These are phyloP conservation scores for Oenanthe sinensis DNA, from an alignment of 129 eudicot genomes.

Conservation along the genomic window DNA sequence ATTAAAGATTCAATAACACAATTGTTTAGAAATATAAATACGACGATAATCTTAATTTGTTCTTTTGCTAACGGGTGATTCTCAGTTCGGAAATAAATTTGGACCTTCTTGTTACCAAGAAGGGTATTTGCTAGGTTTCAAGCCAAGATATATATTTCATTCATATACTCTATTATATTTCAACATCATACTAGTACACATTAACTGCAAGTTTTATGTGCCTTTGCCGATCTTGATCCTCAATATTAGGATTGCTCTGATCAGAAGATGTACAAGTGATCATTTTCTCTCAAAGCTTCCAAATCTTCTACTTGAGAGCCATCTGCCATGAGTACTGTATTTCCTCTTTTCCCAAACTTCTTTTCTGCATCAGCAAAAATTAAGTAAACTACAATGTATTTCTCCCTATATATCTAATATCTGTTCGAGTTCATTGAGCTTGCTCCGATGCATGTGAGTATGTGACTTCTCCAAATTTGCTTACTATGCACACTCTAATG, in stretches of 20 bases:
- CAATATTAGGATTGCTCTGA: neutral
- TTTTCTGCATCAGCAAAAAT: slow-evolving; percentile 43
- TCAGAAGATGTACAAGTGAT: slow-evolving; percentile 58
- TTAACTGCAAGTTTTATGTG: neutral
- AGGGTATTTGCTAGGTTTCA: neutral
- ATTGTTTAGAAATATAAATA: too few species aligned
- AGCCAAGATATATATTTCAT: neutral
- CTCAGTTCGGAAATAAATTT: neutral
- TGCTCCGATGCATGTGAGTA: neutral
- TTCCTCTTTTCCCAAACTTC: slow-evolving; percentile 63
- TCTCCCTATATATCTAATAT: neutral
- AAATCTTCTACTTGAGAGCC: slow-evolving; percentile 80
- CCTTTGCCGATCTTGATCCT: neutral
- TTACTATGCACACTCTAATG: neutral
- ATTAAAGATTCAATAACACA: too few species aligned
- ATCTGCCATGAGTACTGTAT: slow-evolving; percentile 59
- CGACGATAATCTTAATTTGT: too few species aligned
- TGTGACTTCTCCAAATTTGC: neutral
- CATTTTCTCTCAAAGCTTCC: slow-evolving; percentile 67
- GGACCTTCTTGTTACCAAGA: neutral
- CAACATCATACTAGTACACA: neutral
- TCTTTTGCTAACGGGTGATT: too few species aligned
- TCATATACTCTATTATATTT: neutral
- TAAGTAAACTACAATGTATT: neutral
- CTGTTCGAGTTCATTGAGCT: neutral